Base-by-base conservation (phyloP, 2,329 filamentous ascomycete species). In the Phialophora verrucosa region DNA sequence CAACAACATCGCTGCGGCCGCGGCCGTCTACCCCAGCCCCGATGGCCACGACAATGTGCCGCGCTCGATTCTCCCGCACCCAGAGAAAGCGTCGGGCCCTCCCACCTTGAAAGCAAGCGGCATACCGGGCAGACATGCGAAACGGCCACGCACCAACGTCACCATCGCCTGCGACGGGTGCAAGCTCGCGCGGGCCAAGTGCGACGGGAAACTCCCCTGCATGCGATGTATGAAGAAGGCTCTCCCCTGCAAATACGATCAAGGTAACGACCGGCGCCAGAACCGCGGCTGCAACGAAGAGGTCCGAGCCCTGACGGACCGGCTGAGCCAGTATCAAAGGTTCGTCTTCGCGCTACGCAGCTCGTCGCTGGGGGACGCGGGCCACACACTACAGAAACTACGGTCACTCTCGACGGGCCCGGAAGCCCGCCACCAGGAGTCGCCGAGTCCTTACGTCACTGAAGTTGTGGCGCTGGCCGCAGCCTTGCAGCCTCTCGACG, bases 161-260 rank as follows among this genome's bases (percentile, higher is more conserved):
- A 81, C 79, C n/a, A 73, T 79, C 63, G 79, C 79, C 66, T 81
- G 79, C 70, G 78, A 81, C 69, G 75, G 77, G 55, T 81, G 79
- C 74, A 78, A 79, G 69, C 78, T 75, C 64, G 81, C 80, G 69
- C 80, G 80, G 27, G 66, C 53, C 67, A 80, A 80, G 75, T 81
- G 79, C 66, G 78, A 81, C 67, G 79, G 79, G 23, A 71, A 76
- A 49, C 76, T 77, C 66, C 79, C 79, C 50, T 81, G 79, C 61
- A 76, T 77, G 27, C 76, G 78, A 63, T 81, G 79, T 27, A 7
- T 29, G 27, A 62, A 12, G 14, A 59, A 44, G 44, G 32, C 29
- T 4, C 11, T 54, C 12, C 2, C 6, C 25, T 66, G 64, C 55
- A 63, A 12, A 4, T 66, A 59, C 59, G 64, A 60, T 4, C 56